Evolutionary conservation across 148 eudicot species (phyloP), one percentile per base, ranked within the genome.

Genomic region (Rhododendron ovatum): DNA sequence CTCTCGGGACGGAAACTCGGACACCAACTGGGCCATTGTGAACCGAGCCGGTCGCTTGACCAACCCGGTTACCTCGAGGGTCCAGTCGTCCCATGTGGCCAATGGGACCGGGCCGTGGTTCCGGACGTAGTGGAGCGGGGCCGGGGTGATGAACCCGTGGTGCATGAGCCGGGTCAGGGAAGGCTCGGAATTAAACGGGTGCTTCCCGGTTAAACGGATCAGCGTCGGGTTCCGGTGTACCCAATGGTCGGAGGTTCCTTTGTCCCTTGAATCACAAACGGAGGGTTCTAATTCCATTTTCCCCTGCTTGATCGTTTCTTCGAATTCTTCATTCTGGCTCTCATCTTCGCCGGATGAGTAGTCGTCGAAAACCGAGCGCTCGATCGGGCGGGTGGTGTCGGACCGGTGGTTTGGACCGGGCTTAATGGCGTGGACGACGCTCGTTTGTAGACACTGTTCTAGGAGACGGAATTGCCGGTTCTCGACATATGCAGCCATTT

Each of bases 141-240:
- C 99, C 6, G 99, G 98, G 28, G 99, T 97, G 20, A 97, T 92
- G 93, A 97, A 97, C 20, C 99, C 98, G 88, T 92, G 95, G 89
- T 94, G 91, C 99, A 97, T 97, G 80, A 97, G 95, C 37, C 94
- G 93, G 85, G 91, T 84, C 65, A 97, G 83, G 6, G 98, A 96
- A 15, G 99, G 91, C 91, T 97, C 99, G 51, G 98, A 92, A 88
- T 97, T 97, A 59, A 97, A 97, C 3, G 99, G 99, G 85, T 97
- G 99, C 39, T 93, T 97, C 0, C 99, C 99, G 11, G 99, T 97
- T n/a, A 97, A 89, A 0, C 99, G 94, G 87, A 97, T 92, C 95
- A 95, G 14, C 9, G 95, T 85, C 0, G 93, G 88, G 89, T 95
- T 91, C 1, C 99, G 90, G 78, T 93, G 93, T 17, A 97, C 89